phyloP scores from a whole-genome alignment of 1,284 basidiomycete genomes.

The Coriolopsis trogii region DNA sequence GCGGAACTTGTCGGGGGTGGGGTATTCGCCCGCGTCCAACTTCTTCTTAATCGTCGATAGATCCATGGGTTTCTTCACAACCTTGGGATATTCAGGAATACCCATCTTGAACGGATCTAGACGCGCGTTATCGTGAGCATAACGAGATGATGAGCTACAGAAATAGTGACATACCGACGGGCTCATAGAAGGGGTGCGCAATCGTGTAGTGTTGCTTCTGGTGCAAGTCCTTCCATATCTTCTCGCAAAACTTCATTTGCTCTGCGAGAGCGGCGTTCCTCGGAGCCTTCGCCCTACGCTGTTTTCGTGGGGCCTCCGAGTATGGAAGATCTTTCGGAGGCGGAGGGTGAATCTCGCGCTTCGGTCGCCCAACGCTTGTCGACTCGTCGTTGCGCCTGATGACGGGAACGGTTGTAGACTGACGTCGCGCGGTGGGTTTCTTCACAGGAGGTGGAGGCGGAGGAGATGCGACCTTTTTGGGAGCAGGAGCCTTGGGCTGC shows the following conservation, averaged over 20 bases:
- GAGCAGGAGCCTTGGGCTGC: constrained; percentile 51
- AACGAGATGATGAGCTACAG: neutral
- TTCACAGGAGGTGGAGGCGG: constrained; percentile 47
- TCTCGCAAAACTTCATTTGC: constrained; percentile 84
- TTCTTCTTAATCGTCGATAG: constrained; percentile 86
- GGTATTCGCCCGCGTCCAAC: constrained; percentile 78
- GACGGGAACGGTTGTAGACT: constrained; percentile 77
- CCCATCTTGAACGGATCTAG: constrained; percentile 78
- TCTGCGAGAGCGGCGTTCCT: constrained; percentile 77
- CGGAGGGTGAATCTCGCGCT: constrained; percentile 96
- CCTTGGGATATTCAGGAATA: constrained; percentile 84
- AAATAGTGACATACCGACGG: constrained; percentile 87
- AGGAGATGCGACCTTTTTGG: constrained; percentile 53
- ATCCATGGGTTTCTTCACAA: constrained; percentile 96
- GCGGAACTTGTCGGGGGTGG: constrained; percentile 77
- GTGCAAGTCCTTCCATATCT: constrained; percentile 77
- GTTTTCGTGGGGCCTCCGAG: constrained; percentile 74
- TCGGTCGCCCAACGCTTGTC: constrained; percentile 74
- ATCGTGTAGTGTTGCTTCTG: constrained; percentile 78
- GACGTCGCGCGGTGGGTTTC: constrained; percentile 62
- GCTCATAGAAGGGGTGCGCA: constrained; percentile 90
- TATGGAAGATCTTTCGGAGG: constrained; percentile 91
- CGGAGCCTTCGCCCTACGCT: constrained; percentile 59
- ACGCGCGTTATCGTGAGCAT: neutral
- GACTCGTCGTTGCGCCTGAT: constrained; percentile 72